phyloP scores from a whole-genome alignment of 768 basidiomycete species.

The Lactarius deliciosus region DNA sequence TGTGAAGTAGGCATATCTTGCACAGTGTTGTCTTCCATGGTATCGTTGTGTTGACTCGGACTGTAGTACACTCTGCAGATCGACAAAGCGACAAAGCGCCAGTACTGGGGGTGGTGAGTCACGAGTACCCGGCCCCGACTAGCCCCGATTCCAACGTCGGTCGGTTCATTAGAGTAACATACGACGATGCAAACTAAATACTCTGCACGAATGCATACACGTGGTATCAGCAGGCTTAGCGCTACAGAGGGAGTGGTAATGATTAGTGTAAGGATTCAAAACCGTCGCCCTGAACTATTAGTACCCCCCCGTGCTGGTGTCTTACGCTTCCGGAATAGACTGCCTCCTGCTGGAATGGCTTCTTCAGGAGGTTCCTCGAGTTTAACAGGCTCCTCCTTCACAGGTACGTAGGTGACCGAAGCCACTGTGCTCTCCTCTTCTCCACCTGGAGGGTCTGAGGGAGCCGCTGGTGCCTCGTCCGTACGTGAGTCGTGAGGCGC shows the following conservation, averaged over 20 bases:
- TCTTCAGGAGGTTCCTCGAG: conserved; percentile 13
- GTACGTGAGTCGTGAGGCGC: not conserved
- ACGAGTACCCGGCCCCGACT: not conserved
- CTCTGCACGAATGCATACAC: not conserved
- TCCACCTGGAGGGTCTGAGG: not conserved
- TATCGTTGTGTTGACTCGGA: not conserved
- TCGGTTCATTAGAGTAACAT: not conserved
- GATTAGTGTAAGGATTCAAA: conserved; percentile 1
- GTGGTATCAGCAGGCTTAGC: not conserved
- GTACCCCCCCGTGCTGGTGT: conserved; percentile 21
- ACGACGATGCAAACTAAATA: not conserved
- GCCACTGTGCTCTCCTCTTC: not conserved
- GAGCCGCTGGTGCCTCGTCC: not conserved
- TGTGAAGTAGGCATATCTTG: not conserved
- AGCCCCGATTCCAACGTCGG: too few species aligned
- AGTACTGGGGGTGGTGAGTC: conserved; percentile 7
- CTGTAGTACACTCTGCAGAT: not conserved
- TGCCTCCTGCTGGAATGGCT: conserved; percentile 7
- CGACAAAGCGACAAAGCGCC: not conserved
- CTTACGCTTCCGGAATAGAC: conserved; percentile 29
- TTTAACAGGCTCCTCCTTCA: conserved; percentile 27
- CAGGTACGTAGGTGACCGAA: not conserved
- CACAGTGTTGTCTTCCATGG: not conserved
- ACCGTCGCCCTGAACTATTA: conserved; percentile 25
- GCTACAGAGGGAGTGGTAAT: not conserved